Percentiles rank a stretch among this genome's conserved stretches.
Conservation (phyloP, 371 early-diverging fungal species). For the Actinomortierella ambigua region DNA sequence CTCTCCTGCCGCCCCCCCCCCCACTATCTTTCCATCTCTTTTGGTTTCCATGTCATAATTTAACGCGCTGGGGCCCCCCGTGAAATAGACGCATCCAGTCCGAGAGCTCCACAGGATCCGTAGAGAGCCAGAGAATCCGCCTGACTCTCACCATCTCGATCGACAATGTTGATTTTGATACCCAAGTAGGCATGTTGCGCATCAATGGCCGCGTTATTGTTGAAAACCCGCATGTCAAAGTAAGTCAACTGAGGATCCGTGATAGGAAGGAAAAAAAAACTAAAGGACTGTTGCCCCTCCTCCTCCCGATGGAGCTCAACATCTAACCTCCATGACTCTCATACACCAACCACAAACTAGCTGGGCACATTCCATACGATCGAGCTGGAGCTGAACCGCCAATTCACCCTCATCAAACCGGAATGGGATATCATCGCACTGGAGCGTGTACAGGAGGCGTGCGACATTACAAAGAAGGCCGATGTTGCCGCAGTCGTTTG, state of each 20-base stretch:
- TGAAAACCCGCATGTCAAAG: slow-evolving; percentile 92
- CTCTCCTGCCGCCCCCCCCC: too few relatives aligned
- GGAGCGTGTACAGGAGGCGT: slow-evolving; percentile 87
- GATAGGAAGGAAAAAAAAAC: background rate
- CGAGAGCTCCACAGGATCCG: slow-evolving; percentile 87
- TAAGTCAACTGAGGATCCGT: too few relatives aligned
- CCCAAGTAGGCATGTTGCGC: slow-evolving; percentile 80
- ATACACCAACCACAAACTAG: slow-evolving; percentile 46
- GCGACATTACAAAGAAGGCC: slow-evolving; percentile 90
- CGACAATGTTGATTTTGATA: slow-evolving; percentile 90
- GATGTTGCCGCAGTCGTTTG: slow-evolving; percentile 95
- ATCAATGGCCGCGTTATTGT: slow-evolving; percentile 88
- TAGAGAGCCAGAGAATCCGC: slow-evolving; percentile 83
- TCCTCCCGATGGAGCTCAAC: too few relatives aligned
- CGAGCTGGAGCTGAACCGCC: slow-evolving; percentile 89
- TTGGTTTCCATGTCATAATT: background rate
- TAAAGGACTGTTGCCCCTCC: too few relatives aligned
- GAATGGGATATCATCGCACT: slow-evolving; percentile 95
- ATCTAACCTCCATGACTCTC: slow-evolving; percentile 1
- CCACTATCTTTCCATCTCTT: background rate
- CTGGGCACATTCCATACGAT: slow-evolving; percentile 95
- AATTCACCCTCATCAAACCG: slow-evolving; percentile 84
- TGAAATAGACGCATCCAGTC: slow-evolving; percentile 77
- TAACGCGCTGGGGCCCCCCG: too few relatives aligned
- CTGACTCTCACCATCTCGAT: slow-evolving; percentile 85